Percentiles rank a stretch among this genome's conserved stretches.
Conservation (phyloP, 2,329 filamentous ascomycete genomes). For the Corinectria fuckeliana region DNA sequence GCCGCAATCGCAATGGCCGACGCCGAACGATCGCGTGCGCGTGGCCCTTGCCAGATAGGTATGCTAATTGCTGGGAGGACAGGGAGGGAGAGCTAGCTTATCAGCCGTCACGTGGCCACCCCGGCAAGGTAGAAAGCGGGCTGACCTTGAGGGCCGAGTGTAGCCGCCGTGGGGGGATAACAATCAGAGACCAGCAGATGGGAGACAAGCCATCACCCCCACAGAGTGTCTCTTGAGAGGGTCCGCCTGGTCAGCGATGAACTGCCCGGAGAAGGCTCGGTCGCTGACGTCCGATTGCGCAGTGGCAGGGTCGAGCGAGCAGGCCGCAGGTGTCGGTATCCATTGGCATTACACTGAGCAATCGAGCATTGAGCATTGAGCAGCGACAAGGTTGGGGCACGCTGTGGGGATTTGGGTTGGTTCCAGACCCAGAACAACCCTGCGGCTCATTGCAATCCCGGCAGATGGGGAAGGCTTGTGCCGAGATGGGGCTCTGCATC, state of each 20-base stretch:
- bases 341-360: neutral
- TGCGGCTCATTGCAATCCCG: constrained; percentile 12
- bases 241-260: too few relatives aligned
- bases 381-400: neutral
- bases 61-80: constrained; percentile 13
- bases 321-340: neutral
- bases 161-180: constrained; percentile 34
- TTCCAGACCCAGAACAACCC: constrained; percentile 2
- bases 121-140: constrained; percentile 6
- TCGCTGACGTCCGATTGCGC: constrained; percentile 12
- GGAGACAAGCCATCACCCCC: neutral
- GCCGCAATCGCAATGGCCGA: constrained; percentile 9
- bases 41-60: neutral
- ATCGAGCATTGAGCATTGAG: neutral
- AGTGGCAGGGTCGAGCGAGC: constrained; percentile 1
- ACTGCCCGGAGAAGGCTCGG: neutral
- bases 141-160: constrained; percentile 30
- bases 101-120: constrained; percentile 37
- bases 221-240: too few relatives aligned
- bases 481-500: constrained; percentile 1
- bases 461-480: constrained; percentile 1
- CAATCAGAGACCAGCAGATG: constrained; percentile 2
- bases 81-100: constrained; percentile 27
- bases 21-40: constrained; percentile 11
- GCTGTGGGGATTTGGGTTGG: constrained; percentile 8